A percentile compares a stretch with the other conserved stretches of the same genome.
Conservation (phyloP, 2,329 filamentous ascomycete genomes). For the Sphaerulina vaccinii region DNA sequence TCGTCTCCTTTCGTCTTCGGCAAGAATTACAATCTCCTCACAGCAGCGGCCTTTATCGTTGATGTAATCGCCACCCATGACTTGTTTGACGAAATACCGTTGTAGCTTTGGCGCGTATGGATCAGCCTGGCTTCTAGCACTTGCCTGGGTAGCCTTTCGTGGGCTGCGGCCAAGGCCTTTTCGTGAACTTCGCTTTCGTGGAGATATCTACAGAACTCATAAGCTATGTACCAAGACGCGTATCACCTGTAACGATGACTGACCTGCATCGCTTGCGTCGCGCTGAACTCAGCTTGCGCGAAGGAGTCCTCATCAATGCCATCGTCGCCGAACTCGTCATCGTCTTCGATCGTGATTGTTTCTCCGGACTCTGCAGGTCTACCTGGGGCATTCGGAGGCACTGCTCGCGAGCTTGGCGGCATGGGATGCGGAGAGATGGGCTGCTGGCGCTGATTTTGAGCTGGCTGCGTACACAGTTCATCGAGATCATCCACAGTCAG, state of each 20-base stretch:
- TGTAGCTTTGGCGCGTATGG: conserved; percentile 14
- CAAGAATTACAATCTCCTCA: conserved; percentile 65
- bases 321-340: conserved; percentile 71
- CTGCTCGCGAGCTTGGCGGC: conserved; percentile 21
- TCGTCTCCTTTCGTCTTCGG: conserved; percentile 73
- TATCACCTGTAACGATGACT: conserved; percentile 31
- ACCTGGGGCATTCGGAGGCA: neutral
- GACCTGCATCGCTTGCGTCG: conserved; percentile 63
- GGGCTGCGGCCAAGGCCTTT: conserved; percentile 17
- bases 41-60: conserved; percentile 64
- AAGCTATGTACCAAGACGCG: conserved; percentile 35
- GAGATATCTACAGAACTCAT: conserved; percentile 33
- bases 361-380: conserved; percentile 3
- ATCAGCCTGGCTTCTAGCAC: neutral
- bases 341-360: conserved; percentile 37
- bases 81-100: conserved; percentile 76
- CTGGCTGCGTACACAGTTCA: conserved; percentile 50
- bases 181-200: conserved; percentile 26
- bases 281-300: conserved; percentile 66
- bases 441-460: conserved; percentile 20
- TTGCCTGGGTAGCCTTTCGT: conserved; percentile 16
- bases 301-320: conserved; percentile 70
- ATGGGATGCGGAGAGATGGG: conserved; percentile 36
- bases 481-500: conserved; percentile 59
- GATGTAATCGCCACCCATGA: conserved; percentile 67